Conservation (phyloP, 108 stramenopile species). For the Tribonema minus region DNA sequence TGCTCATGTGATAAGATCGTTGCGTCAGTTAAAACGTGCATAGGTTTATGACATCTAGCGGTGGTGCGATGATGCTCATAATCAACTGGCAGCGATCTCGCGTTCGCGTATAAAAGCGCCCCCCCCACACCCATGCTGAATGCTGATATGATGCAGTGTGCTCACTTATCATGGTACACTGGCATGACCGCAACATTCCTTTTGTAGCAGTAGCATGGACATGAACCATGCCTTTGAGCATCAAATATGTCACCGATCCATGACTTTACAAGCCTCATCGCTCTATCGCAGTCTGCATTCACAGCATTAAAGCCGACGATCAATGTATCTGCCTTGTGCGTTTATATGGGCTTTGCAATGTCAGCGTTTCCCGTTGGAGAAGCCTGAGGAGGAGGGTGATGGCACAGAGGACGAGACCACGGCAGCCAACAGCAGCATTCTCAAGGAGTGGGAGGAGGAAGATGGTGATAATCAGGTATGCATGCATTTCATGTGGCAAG, state of each 20-base stretch:
- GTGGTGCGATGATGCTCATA: no score
- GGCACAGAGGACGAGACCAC: slow-evolving; percentile 20
- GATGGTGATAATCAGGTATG: no score
- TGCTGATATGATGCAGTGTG: no score
- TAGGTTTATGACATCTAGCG: no score
- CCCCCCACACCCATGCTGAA: no score
- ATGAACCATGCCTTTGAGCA: background rate
- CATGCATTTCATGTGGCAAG: no score
- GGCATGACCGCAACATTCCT: background rate
- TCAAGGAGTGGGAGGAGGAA: slow-evolving; percentile 20
- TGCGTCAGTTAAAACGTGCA: no score
- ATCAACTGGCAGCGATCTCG: no score
- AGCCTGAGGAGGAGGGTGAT: background rate
- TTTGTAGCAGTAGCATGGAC: background rate
- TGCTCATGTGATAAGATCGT: no score
- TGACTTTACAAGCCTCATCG: background rate
- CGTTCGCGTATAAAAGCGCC: no score
- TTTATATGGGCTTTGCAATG: background rate
- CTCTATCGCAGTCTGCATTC: background rate
- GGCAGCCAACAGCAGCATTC: slow-evolving; percentile 24
- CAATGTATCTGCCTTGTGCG: background rate
- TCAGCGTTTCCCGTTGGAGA: slow-evolving; percentile 5
- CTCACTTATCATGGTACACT: no score
- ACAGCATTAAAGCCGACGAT: background rate
- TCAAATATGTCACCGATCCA: background rate